Base-by-base conservation (phyloP, 768 basidiomycete genomes). In the Cystofilobasidium macerans region DNA sequence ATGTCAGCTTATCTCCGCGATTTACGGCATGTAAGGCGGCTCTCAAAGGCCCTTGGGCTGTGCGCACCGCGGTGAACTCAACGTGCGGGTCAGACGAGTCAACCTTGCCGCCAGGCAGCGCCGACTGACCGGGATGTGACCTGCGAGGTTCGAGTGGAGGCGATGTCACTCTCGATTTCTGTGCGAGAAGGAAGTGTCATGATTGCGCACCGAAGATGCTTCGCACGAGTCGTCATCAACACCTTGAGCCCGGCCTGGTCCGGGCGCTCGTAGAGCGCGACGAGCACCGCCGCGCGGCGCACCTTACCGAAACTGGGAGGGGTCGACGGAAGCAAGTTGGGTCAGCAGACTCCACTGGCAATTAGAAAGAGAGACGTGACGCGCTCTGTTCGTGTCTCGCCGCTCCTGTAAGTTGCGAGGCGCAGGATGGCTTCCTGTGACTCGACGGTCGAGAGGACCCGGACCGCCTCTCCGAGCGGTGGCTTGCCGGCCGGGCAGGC, bases 81-180 rank as follows among this genome's bases (percentile, higher is more conserved):
- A 57, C 32, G 8, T 40, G 43, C 24, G 67, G 61, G 47, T 68
- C 67, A 5, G 43, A 42, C 12, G 62, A 33, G 33, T 68, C 67
- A 33, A 68, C 58, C 61, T 68, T 68, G n/a, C 67, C 67, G n/a
- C 67, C 67, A 7, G 67, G 67, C 0, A 68, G 61, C 30, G 67
- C 67, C 14, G 67, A 58, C 26, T 68, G 67, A 48, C 67, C 67
- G 1, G 67, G 67, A 58, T 68, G 67, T 22, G 61, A 62, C 20
- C 65, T 67, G 14, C 20, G 43, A 33, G 16, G n/a, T n/a, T n/a
- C n/a, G 35, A 20, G 60, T 11, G 43, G 20, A 20, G 8, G 57
- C 9, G 43, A 40, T n/a, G 20, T 38, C n/a, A n/a, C n/a, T n/a
- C n/a, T n/a, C n/a, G n/a, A n/a, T n/a, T n/a, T n/a, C n/a, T n/a